Evolutionary conservation across 495 filamentous ascomycete genomes (phyloP).

Genomic region (Penicillium desertorum): DNA sequence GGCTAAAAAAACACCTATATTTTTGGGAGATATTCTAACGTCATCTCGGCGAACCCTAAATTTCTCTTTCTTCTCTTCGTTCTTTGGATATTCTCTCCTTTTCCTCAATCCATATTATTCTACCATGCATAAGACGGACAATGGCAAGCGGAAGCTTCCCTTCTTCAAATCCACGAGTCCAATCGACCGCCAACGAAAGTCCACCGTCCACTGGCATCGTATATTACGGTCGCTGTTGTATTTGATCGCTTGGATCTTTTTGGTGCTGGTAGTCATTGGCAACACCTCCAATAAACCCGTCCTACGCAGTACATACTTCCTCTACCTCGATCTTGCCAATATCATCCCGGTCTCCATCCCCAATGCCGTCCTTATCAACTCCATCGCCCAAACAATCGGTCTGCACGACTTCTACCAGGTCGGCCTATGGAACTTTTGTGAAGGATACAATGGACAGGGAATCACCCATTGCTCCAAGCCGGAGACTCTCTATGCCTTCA

Average conservation of each 20-base stretch:
- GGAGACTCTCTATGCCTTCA: constrained; percentile 77
- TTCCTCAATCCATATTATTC: background rate
- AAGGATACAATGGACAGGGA: constrained; percentile 71
- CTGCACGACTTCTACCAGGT: constrained; percentile 94
- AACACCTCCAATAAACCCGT: constrained; percentile 60
- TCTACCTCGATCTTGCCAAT: constrained; percentile 77
- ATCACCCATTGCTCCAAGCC: constrained; percentile 74
- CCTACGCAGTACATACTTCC: constrained; percentile 72
- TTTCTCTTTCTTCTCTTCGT: background rate
- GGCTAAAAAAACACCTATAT: background rate
- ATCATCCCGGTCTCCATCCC: constrained; percentile 76
- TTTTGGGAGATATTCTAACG: constrained; percentile 3
- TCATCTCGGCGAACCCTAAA: constrained; percentile 5
- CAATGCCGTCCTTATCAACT: constrained; percentile 77
- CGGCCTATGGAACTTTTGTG: constrained; percentile 86
- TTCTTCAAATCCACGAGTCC: constrained; percentile 32
- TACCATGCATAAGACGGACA: constrained; percentile 14
- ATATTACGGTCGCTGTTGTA: constrained; percentile 67
- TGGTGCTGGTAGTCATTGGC: constrained; percentile 75
- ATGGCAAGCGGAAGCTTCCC: constrained; percentile 34
- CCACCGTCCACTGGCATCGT: constrained; percentile 41
- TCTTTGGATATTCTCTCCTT: background rate
- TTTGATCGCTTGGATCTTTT: constrained; percentile 70
- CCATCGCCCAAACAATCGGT: constrained; percentile 82
- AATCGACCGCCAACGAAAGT: constrained; percentile 26